These are phyloP conservation scores for Orbilia ellipsospora DNA, from an alignment of 2,329 filamentous ascomycete species.

Conservation along the genomic window DNA sequence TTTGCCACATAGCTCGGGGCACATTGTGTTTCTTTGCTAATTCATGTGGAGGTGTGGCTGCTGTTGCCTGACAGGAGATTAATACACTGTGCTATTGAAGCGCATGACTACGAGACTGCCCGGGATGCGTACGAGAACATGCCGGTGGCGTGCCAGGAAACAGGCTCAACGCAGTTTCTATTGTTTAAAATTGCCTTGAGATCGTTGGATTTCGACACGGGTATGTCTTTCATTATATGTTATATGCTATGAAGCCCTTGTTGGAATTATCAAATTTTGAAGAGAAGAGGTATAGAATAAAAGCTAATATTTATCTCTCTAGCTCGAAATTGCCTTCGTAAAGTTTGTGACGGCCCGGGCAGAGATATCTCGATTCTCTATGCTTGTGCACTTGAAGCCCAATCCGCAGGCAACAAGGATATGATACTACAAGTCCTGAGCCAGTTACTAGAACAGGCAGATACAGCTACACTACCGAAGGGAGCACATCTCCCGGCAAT, in stretches of 20 bases:
- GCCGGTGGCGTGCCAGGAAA: slow-evolving; percentile 69
- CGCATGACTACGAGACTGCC: slow-evolving; percentile 69
- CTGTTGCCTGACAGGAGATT: slow-evolving; percentile 70
- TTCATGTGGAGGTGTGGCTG: slow-evolving; percentile 51
- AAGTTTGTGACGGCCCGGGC: slow-evolving; percentile 68
- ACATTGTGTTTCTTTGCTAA: slow-evolving; percentile 6
- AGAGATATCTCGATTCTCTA: slow-evolving; percentile 75
- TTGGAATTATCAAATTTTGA: too few relatives aligned
- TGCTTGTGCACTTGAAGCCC: slow-evolving; percentile 81
- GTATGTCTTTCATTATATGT: slow-evolving; percentile 60
- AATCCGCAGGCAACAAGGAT: slow-evolving; percentile 71
- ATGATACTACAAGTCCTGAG: slow-evolving; percentile 72
- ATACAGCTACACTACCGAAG: slow-evolving; percentile 64
- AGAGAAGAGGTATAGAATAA: too few relatives aligned
- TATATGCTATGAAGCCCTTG: too few relatives aligned
- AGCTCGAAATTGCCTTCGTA: slow-evolving; percentile 73
- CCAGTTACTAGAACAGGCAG: slow-evolving; percentile 70
- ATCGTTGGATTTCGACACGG: slow-evolving; percentile 68
- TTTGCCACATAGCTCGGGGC: background rate
- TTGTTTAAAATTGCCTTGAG: slow-evolving; percentile 78
- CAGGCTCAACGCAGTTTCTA: slow-evolving; percentile 76
- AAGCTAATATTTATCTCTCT: slow-evolving; percentile 56
- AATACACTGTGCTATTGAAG: slow-evolving; percentile 75
- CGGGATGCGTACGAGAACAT: slow-evolving; percentile 70
- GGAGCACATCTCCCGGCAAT: slow-evolving; percentile 72